Evolutionary conservation across 352 stramenopile genomes (phyloP), one percentile per base, ranked within the genome.

Genomic region (Globisporangium ultimum): DNA sequence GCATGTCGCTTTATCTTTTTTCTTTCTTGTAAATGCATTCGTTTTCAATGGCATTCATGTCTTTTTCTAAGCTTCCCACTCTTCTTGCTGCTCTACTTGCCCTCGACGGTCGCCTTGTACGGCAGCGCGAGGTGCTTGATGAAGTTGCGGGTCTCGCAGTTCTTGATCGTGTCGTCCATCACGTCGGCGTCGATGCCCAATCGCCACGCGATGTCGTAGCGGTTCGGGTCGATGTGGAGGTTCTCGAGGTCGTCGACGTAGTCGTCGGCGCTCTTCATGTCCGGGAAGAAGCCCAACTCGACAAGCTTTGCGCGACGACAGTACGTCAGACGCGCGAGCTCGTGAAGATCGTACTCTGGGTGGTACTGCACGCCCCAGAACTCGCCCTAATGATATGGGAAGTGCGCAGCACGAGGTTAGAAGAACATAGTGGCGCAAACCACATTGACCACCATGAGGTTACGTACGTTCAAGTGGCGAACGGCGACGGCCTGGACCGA

Each of bases 351-450:
- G 68, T 93, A 93, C 68, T 93, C 84, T 3, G 81, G 81, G 53
- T 93, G 84, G 57, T 93, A 93, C 54, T 93, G 84, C n/a, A 93
- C 72, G 46, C 64, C 78, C 84, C 84, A 93, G 49, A 93, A 93
- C 18, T 93, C 81, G 42, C 84, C 84, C 64, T 77, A 20, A 63
- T 14, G 12, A 55, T 28, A 17, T 41, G 21, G 1, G 12, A 43
- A 21, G 47, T 59, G 8, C 63, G 18, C 41, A 38, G 13, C 42
- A 50, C 12, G 24, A 15, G n/a, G 41, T 53, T 20, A 53, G 24
- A 28, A 5, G 24, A 28, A 28, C 5, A 28, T 28, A 28, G 24
- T 28, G 24, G 24, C 24, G 24, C 24, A 28, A 52, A 59, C 18
- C 42, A 15, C n/a, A 53, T 45, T 45, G 40, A 45, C 8, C 38